Base-by-base conservation (phyloP, 371 early-diverging fungal genomes). In the Saksenaea vasiformis region DNA sequence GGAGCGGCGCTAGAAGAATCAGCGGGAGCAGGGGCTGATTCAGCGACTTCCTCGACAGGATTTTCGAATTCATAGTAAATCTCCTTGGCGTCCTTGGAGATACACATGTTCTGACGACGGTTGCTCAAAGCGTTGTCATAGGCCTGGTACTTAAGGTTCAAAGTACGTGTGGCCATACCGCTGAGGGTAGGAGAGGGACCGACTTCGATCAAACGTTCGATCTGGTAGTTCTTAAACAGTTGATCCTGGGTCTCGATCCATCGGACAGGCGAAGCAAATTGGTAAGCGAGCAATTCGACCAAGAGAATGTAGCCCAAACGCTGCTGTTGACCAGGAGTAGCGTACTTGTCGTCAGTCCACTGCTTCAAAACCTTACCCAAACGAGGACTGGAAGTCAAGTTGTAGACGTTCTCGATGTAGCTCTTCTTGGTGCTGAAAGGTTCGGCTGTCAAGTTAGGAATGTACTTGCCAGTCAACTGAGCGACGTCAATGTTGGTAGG, bases 211-310 rank as follows among this genome's bases (percentile, higher is more conserved):
- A 98, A 72, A 39, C 96, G 90, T 67, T 90, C 90, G 56, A 97
- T 89, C 27, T 89, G 77, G 74, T 85, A 89, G 68, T 90, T 82
- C 79, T 85, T 85, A 84, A 97, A 91, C 54, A 96, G 80, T 56
- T 86, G 84, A 65, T 97, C 96, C 78, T 98, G 98, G n/a, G 97
- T 98, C 77, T 97, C 96, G 64, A 98, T 98, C 98, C 98, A 97
- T 65, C 95, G 89, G 39, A 98, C 97, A 60, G 96, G 92, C 47
- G 93, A 91, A 34, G 93, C 92, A 66, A 96, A 95, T 84, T 98
- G 97, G 75, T 96, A 94, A 37, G 96, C 94, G 24, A 98, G 85
- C 62, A 97, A 77, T 80, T 97, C 98, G 63, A 98, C 89, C 69
- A 98, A 76, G 54, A 97, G 78, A 19, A 83, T 83, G 77, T 92